Evolutionary conservation across 306 rosid species (phyloP).

Genomic region (Fragaria nilgerrensis): DNA sequence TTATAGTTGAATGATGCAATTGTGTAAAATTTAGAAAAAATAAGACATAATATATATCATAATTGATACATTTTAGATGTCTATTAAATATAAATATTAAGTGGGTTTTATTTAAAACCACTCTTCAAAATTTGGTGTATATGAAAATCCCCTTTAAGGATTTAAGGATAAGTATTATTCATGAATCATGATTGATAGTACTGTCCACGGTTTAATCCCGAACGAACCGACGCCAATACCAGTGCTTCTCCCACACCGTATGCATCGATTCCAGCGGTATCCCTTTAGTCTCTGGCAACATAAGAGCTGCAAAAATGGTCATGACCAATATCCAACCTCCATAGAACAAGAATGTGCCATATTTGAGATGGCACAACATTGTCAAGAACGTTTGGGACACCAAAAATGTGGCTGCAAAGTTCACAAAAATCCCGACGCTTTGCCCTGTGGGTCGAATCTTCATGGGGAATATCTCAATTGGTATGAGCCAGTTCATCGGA

Average conservation of each 20-base stretch:
- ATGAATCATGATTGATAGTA: no score
- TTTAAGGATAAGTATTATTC: no score
- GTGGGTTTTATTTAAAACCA: no score
- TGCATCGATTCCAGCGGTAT: conserved; percentile 56
- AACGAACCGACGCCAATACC: conserved; percentile 65
- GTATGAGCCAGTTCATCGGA: conserved; percentile 61
- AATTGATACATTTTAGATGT: no score
- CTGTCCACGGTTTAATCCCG: background rate
- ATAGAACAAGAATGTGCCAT: conserved; percentile 61
- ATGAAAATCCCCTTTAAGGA: no score
- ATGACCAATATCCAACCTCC: conserved; percentile 51
- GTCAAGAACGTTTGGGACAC: conserved; percentile 66
- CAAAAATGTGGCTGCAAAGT: conserved; percentile 39
- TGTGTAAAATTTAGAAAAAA: no score
- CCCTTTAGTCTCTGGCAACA: conserved; percentile 75
- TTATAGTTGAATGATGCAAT: no score
- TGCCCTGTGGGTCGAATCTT: conserved; percentile 60
- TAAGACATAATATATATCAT: no score
- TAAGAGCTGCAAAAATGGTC: conserved; percentile 50
- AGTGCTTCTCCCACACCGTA: conserved; percentile 56
- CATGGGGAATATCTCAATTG: conserved; percentile 71
- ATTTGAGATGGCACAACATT: conserved; percentile 68
- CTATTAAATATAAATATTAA: no score
- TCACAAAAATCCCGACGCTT: conserved; percentile 49
- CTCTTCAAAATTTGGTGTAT: no score